phyloP scores from a whole-genome alignment of 1,284 basidiomycete species.

The Tylopilus sp. region DNA sequence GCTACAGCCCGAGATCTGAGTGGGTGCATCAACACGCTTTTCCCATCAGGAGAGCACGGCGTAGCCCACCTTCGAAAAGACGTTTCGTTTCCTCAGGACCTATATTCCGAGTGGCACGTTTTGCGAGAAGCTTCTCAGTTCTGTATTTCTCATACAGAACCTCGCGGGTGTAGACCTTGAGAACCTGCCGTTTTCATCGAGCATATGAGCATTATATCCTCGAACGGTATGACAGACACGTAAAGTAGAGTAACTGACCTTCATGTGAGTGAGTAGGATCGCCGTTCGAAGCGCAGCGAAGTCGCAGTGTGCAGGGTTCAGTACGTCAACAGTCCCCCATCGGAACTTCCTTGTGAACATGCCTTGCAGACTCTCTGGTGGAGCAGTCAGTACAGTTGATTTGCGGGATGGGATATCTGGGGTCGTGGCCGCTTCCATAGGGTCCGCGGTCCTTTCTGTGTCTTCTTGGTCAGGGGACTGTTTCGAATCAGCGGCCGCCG shows the following conservation, averaged over 20 bases:
- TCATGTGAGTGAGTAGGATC: constrained; percentile 74
- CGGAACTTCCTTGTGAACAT: constrained; percentile 71
- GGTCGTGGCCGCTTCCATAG: constrained; percentile 22
- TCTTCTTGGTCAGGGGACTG: constrained; percentile 18
- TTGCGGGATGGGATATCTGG: constrained; percentile 33
- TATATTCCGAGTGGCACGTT: constrained; percentile 73
- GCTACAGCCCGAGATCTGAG: constrained; percentile 40
- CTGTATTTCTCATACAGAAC: constrained; percentile 81
- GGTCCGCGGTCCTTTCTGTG: constrained; percentile 7
- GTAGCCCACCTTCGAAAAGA: constrained; percentile 62
- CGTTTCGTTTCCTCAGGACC: constrained; percentile 66
- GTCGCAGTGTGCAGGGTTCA: constrained; percentile 78
- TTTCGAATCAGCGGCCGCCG: constrained; percentile 17
- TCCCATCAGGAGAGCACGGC: constrained; percentile 18
- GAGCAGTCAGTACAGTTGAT: constrained; percentile 45
- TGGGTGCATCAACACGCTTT: constrained; percentile 21
- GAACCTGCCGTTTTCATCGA: constrained; percentile 48
- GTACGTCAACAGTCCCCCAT: constrained; percentile 81
- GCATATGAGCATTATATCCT: constrained; percentile 14
- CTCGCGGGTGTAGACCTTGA: constrained; percentile 76
- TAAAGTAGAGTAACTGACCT: constrained; percentile 44
- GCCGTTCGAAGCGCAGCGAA: constrained; percentile 77
- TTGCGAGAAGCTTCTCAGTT: constrained; percentile 78
- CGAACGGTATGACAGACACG: constrained; percentile 11
- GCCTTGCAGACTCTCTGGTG: constrained; percentile 64